These are phyloP conservation scores for Suillus cothurnatus DNA, from an alignment of 768 basidiomycete species.

Conservation along the genomic window DNA sequence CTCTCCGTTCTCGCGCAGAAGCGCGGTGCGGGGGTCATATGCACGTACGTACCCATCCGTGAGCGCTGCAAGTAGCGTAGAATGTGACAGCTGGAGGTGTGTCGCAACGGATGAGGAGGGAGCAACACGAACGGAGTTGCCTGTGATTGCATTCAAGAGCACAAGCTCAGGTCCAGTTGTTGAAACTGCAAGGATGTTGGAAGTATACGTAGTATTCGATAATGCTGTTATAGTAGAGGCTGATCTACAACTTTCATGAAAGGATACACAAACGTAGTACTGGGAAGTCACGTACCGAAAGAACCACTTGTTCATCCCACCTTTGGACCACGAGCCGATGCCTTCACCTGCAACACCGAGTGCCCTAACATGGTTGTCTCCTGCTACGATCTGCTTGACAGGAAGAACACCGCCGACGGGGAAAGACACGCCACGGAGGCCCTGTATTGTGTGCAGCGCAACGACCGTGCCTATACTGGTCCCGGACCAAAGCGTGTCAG, in stretches of 20 bases:
- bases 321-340: slow-evolving; percentile 81
- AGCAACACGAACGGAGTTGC: slow-evolving; percentile 59
- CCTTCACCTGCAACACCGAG: slow-evolving; percentile 60
- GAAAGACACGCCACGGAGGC: slow-evolving; percentile 71
- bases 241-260: slow-evolving; percentile 36
- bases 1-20: slow-evolving; percentile 51
- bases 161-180: slow-evolving; percentile 62
- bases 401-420: slow-evolving; percentile 67
- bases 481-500: slow-evolving; percentile 89
- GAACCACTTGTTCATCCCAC: slow-evolving; percentile 84
- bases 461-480: slow-evolving; percentile 67
- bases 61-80: slow-evolving; percentile 66
- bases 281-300: slow-evolving; percentile 51
- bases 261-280: slow-evolving; percentile 27
- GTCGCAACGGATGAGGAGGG: slow-evolving; percentile 58
- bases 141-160: slow-evolving; percentile 75
- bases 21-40: slow-evolving; percentile 67
- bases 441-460: slow-evolving; percentile 66
- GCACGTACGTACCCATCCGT: slow-evolving; percentile 74
- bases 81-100: slow-evolving; percentile 67
- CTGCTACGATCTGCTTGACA: slow-evolving; percentile 75
- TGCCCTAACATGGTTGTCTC: slow-evolving; percentile 79
- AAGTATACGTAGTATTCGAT: slow-evolving; percentile 51
- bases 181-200: slow-evolving; percentile 61
- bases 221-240: slow-evolving; percentile 39